Conservation (phyloP, 345 rosid genomes). For the Geranium rotundifolium region DNA sequence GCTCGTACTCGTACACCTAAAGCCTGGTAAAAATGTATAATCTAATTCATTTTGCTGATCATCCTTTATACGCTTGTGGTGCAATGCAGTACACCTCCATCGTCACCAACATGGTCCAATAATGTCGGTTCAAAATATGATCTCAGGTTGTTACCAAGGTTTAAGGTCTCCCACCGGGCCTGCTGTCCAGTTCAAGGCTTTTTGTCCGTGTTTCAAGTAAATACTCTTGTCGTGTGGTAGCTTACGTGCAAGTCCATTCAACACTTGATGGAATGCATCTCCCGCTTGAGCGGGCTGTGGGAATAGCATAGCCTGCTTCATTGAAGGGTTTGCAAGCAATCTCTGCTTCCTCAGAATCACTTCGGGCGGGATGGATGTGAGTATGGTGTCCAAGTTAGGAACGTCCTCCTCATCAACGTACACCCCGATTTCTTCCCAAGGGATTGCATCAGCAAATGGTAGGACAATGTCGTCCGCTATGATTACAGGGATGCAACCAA, state of each 20-base stretch:
- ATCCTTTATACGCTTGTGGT: too few species aligned
- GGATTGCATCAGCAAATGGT: constrained; percentile 96
- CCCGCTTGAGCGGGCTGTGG: constrained; percentile 94
- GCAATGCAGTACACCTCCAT: too few species aligned
- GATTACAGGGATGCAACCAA: constrained; percentile 98
- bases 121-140: neutral
- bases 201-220: constrained; percentile 54
- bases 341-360: constrained; percentile 86
- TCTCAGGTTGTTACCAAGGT: constrained; percentile 55
- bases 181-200: constrained; percentile 80
- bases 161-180: constrained; percentile 88
- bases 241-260: constrained; percentile 93
- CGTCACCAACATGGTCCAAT: too few species aligned
- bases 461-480: constrained; percentile 93
- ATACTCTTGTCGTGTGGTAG: constrained; percentile 55
- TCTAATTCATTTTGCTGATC: neutral
- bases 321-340: constrained; percentile 90
- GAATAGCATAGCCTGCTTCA: constrained; percentile 94
- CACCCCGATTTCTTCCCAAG: constrained; percentile 97
- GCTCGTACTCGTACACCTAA: neutral
- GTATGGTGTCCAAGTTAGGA: constrained; percentile 78
- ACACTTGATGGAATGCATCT: constrained; percentile 91
- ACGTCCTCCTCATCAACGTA: constrained; percentile 90
- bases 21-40: neutral
- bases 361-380: constrained; percentile 80